A percentile compares a stretch with the other conserved stretches of the same genome.
Conservation (phyloP, 345 rosid species). For the Arabis alpina region DNA sequence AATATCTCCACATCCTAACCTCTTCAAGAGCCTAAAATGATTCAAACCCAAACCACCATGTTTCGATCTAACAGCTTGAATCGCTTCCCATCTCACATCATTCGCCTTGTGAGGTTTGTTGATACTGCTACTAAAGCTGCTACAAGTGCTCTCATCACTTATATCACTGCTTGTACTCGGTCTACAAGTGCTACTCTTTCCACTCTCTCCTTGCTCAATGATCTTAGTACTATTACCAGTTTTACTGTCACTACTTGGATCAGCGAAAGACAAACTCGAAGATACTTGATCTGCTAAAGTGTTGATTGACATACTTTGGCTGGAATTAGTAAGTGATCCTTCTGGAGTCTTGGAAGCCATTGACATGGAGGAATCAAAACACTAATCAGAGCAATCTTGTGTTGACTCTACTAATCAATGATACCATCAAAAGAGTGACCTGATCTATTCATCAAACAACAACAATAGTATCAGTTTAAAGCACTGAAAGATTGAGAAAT, state of each 20-base stretch:
- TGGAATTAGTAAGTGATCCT: slow-evolving; percentile 46
- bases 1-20: slow-evolving; percentile 81
- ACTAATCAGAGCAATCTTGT: slow-evolving; percentile 29
- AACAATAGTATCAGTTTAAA: slow-evolving; percentile 17
- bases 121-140: slow-evolving; percentile 78
- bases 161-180: slow-evolving; percentile 79
- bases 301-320: slow-evolving; percentile 42
- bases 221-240: slow-evolving; percentile 36
- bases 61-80: slow-evolving; percentile 70
- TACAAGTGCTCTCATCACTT: slow-evolving; percentile 78
- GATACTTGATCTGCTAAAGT: slow-evolving; percentile 56
- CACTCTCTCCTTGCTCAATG: slow-evolving; percentile 63
- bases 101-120: slow-evolving; percentile 84
- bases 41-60: slow-evolving; percentile 71
- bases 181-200: slow-evolving; percentile 70
- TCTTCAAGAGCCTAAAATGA: slow-evolving; percentile 78
- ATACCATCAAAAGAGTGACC: slow-evolving; percentile 41
- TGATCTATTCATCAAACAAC: slow-evolving; percentile 24
- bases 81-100: slow-evolving; percentile 80
- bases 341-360: slow-evolving; percentile 65
- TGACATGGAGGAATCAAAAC: slow-evolving; percentile 4
- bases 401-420: slow-evolving; percentile 34
- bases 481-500: neutral
- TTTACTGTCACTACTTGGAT: slow-evolving; percentile 51
- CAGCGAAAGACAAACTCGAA: slow-evolving; percentile 55